Conservation (phyloP, 2,329 filamentous ascomycete species). For the Colletotrichum chrysophilum region DNA sequence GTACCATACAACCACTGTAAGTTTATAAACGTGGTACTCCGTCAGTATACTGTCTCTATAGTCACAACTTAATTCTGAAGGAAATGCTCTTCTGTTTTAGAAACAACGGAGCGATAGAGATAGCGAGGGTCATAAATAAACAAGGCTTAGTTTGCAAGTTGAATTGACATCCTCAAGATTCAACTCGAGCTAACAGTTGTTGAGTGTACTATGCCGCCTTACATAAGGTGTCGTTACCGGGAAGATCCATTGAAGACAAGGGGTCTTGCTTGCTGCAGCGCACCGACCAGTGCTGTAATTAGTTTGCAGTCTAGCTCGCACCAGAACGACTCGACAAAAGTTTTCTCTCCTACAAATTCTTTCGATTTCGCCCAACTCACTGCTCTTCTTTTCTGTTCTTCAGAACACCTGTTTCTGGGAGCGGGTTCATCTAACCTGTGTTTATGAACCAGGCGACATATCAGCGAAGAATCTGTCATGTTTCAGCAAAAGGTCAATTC, state of each 20-base stretch:
- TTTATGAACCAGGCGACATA: background rate
- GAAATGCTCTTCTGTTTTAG: background rate
- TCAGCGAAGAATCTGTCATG: background rate
- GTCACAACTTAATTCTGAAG: background rate
- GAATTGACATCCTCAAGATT: background rate
- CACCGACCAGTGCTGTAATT: background rate
- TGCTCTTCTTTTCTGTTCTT: background rate
- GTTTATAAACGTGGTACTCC: background rate
- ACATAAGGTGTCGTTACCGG: background rate
- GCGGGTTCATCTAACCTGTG: background rate
- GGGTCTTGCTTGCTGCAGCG: background rate
- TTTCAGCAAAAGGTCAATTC: background rate
- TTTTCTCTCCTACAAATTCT: background rate
- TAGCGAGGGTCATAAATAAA: background rate
- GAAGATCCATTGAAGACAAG: background rate
- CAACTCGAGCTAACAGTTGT: background rate
- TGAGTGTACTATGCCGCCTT: background rate
- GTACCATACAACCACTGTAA: background rate
- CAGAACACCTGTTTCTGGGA: background rate
- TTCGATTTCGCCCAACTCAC: background rate
- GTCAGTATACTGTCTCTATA: background rate
- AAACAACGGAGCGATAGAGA: background rate
- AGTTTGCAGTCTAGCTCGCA: background rate
- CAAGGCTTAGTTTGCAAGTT: background rate
- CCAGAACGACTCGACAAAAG: background rate